A percentile compares a stretch with the other conserved stretches of the same genome.
Evolutionary conservation across 176 grass and related monocot species (phyloP).

Genomic region (Bothriochloa decipiens): DNA sequence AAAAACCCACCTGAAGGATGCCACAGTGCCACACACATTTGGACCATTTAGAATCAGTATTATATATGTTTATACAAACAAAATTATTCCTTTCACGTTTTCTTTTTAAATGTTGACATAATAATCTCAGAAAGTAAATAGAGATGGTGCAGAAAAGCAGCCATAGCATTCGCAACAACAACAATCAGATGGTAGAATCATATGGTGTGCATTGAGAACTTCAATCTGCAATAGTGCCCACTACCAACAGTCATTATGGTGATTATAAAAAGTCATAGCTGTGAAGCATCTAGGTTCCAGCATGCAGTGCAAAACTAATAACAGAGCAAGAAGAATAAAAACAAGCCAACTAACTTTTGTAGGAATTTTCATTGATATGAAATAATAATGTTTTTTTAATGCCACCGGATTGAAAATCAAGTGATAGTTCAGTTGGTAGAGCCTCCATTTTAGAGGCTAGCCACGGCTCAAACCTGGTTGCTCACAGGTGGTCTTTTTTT

Average conservation of each 20-base stretch:
- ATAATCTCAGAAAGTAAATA: conserved; percentile 5
- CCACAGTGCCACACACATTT: not conserved
- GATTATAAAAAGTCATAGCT: conserved; percentile 9
- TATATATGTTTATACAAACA: not conserved
- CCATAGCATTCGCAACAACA: not conserved
- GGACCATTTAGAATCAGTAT: not conserved
- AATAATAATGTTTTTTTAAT: not conserved
- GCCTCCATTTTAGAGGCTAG: not conserved
- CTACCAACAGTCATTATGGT: not conserved
- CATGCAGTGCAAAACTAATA: not conserved
- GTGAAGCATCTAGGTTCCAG: not conserved
- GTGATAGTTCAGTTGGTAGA: not conserved
- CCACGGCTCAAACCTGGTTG: not conserved
- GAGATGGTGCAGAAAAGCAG: not conserved
- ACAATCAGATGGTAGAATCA: conserved; percentile 1
- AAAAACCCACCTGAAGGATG: not conserved
- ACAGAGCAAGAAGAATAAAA: conserved; percentile 8
- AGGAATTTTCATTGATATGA: not conserved
- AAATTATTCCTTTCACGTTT: not conserved
- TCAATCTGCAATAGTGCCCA: conserved; percentile 4
- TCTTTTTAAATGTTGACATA: not conserved
- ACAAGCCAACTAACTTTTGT: not conserved
- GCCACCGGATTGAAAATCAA: not conserved
- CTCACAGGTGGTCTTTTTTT: not conserved
- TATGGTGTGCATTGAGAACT: not conserved